These are phyloP conservation scores for Mucor irregularis DNA, from an alignment of 371 early-diverging fungal genomes.

Conservation along the genomic window DNA sequence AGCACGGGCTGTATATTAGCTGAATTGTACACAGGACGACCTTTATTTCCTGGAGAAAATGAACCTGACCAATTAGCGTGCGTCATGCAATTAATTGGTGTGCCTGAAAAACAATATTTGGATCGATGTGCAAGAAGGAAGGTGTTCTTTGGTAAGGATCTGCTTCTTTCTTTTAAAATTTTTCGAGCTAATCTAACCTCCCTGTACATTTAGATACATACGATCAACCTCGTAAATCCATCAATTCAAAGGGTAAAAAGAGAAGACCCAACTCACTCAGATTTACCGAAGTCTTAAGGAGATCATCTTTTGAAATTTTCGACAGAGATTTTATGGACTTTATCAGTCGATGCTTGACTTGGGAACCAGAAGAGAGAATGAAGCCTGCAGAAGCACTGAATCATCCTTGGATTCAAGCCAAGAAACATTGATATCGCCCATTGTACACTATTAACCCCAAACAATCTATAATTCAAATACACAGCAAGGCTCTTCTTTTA, in stretches of 20 bases:
- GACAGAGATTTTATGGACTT: slow-evolving; percentile 84
- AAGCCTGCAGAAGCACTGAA: slow-evolving; percentile 76
- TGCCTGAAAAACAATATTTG: slow-evolving; percentile 75
- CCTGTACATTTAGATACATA: slow-evolving; percentile 51
- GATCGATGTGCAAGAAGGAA: slow-evolving; percentile 78
- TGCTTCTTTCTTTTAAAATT: background rate
- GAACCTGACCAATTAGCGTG: slow-evolving; percentile 94
- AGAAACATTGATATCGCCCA: slow-evolving; percentile 10
- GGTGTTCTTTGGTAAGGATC: slow-evolving; percentile 79
- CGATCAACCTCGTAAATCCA: slow-evolving; percentile 65
- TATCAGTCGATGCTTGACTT: slow-evolving; percentile 76
- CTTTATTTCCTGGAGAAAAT: slow-evolving; percentile 96
- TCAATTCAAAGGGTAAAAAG: slow-evolving; percentile 86
- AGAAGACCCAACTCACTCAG: slow-evolving; percentile 74
- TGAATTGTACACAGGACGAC: slow-evolving; percentile 86
- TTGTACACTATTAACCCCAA: background rate
- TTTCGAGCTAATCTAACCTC: background rate
- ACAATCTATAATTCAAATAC: background rate
- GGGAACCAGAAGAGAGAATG: slow-evolving; percentile 87
- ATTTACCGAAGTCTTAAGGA: slow-evolving; percentile 65
- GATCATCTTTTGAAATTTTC: slow-evolving; percentile 32
- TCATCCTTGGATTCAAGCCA: slow-evolving; percentile 64
- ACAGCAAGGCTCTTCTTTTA: background rate
- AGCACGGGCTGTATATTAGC: slow-evolving; percentile 96
- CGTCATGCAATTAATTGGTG: slow-evolving; percentile 91